phyloP scores from a whole-genome alignment of 768 basidiomycete species.

The Lentinula sp. region DNA sequence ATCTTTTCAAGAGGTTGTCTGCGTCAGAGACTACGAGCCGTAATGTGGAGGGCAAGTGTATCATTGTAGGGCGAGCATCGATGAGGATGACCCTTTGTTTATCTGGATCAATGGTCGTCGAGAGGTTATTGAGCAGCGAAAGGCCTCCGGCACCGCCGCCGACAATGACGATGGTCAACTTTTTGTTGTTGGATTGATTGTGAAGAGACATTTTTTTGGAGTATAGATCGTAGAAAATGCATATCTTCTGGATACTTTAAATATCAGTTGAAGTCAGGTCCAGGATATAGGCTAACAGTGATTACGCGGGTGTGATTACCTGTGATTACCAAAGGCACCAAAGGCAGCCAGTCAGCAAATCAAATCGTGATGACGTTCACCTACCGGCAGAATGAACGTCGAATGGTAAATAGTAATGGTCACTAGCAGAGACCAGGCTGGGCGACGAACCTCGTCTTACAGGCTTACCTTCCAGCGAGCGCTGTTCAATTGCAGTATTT shows the following conservation, averaged over 20 bases:
- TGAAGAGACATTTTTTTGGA: not conserved
- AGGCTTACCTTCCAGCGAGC: no score
- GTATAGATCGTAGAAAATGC: not conserved
- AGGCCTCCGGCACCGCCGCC: conserved; percentile 53
- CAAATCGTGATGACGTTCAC: no score
- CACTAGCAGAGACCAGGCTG: no score
- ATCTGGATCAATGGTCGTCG: conserved; percentile 37
- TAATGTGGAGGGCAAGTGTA: conserved; percentile 43
- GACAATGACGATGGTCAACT: conserved; percentile 34
- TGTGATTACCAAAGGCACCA: no score
- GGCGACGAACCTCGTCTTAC: no score
- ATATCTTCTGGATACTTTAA: not conserved
- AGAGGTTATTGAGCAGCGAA: conserved; percentile 38
- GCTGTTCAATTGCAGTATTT: no score
- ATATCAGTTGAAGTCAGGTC: not conserved
- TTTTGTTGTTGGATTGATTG: not conserved
- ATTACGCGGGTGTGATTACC: no score
- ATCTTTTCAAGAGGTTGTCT: conserved; percentile 24
- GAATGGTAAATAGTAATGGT: no score
- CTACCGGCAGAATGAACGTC: no score
- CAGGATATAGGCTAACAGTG: no score
- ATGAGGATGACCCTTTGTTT: conserved; percentile 51
- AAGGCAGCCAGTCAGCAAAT: no score
- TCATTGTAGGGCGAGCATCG: conserved; percentile 41
- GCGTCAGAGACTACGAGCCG: conserved; percentile 46